These are phyloP conservation scores for Kodamaea lidongshanica DNA, from an alignment of 805 yeast genomes.

Conservation along the genomic window DNA sequence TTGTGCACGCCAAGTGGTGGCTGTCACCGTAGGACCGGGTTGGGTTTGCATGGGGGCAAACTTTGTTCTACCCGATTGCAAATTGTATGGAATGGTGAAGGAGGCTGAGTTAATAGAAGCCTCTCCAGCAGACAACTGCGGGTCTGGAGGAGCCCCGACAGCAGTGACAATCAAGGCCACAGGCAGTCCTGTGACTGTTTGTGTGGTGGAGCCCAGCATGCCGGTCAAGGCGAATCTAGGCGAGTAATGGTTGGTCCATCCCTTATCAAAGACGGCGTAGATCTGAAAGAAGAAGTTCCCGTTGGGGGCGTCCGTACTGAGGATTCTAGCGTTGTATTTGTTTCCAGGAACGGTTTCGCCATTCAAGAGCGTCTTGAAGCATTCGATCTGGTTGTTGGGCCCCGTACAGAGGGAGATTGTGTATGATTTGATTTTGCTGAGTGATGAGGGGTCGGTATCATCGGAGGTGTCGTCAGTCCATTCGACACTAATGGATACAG, in stretches of 20 bases:
- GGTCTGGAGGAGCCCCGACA: constrained; percentile 38
- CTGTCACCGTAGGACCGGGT: constrained; percentile 69
- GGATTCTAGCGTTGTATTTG: constrained; percentile 39
- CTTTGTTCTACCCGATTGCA: constrained; percentile 72
- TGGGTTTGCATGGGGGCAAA: constrained; percentile 93
- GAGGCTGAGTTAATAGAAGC: constrained; percentile 35
- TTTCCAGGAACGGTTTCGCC: constrained; percentile 13
- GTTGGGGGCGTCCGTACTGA: constrained; percentile 42
- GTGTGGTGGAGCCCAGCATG: constrained; percentile 57
- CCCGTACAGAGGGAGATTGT: constrained; percentile 68
- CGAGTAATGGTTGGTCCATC: constrained; percentile 56
- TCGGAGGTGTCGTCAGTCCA: constrained; percentile 58
- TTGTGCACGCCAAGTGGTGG: constrained; percentile 57
- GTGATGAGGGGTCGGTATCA: constrained; percentile 32
- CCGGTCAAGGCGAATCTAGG: constrained; percentile 59
- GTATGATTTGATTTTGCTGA: constrained; percentile 39
- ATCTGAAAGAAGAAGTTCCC: constrained; percentile 77
- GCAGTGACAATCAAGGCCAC: constrained; percentile 18
- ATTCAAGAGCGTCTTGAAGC: constrained; percentile 27
- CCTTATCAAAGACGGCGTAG: constrained; percentile 36
- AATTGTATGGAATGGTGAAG: constrained; percentile 63
- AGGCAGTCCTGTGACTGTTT: constrained; percentile 6
- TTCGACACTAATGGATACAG: constrained; percentile 24
- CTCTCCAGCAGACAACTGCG: constrained; percentile 31
- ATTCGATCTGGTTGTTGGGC: constrained; percentile 41